Conservation (phyloP, 106 monocot species). For the Allium cepa region DNA sequence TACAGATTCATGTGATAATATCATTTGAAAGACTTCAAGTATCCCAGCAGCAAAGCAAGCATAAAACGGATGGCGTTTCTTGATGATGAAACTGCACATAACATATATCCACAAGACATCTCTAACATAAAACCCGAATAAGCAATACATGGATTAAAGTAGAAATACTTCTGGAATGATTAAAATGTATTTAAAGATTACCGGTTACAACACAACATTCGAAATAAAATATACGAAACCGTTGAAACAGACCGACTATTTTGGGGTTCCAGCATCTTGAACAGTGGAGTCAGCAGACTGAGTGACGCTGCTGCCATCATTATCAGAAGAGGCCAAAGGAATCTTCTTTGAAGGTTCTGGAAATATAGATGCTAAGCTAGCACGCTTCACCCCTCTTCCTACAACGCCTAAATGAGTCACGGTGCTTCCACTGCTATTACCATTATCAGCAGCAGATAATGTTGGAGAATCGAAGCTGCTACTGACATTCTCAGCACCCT, state of each 20-base stretch:
- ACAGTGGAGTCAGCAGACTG: not conserved
- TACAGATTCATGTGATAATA: no score
- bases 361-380: conserved; percentile 29
- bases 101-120: no score
- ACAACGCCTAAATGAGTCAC: conserved; percentile 89
- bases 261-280: not conserved
- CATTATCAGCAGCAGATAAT: conserved; percentile 40
- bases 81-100: no score
- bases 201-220: no score
- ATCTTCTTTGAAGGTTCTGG: conserved; percentile 43
- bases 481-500: conserved; percentile 15
- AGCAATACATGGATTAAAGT: no score
- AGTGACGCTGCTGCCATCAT: conserved; percentile 16
- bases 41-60: no score
- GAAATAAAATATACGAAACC: no score
- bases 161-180: no score
- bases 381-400: conserved; percentile 85
- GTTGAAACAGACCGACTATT: not conserved
- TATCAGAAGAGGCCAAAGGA: conserved; percentile 15
- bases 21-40: no score
- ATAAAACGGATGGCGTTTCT: no score
- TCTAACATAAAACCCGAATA: no score
- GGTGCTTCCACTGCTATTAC: conserved; percentile 18
- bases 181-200: no score
- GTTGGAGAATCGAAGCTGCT: conserved; percentile 58